Percentiles rank a stretch among this genome's conserved stretches.
phyloP scores from a whole-genome alignment of 2,329 filamentous ascomycete genomes.

The Ceratocystis lukuohia region DNA sequence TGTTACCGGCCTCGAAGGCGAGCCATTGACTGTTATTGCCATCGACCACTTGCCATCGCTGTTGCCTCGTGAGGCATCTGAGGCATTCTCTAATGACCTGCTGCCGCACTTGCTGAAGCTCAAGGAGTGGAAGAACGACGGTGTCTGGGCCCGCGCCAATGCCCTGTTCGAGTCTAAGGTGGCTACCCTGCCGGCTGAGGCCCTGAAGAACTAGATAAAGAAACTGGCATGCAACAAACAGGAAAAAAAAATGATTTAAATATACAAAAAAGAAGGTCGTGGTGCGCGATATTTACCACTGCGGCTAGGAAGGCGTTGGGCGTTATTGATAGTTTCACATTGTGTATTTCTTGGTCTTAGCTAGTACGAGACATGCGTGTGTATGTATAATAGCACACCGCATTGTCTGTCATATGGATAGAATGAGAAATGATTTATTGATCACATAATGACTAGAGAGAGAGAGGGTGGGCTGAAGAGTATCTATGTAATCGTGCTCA shows the following conservation, averaged over 20 bases:
- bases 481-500: background rate
- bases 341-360: too few species aligned
- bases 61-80: conserved; percentile 72
- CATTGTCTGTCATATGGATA: too few species aligned
- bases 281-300: background rate
- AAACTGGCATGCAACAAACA: background rate
- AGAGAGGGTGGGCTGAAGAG: background rate
- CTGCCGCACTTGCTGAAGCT: conserved; percentile 65
- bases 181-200: conserved; percentile 44
- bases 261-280: background rate
- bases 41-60: conserved; percentile 78
- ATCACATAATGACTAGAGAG: too few species aligned
- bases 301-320: background rate
- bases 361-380: too few species aligned
- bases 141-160: conserved; percentile 77
- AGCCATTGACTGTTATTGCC: conserved; percentile 64
- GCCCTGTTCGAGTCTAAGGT: conserved; percentile 77
- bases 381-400: too few species aligned
- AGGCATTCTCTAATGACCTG: conserved; percentile 68
- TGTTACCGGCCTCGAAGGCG: conserved; percentile 45
- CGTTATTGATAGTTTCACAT: conserved; percentile 3
- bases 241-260: conserved; percentile 4
- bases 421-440: too few species aligned
- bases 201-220: conserved; percentile 17
- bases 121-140: conserved; percentile 56